phyloP scores from a whole-genome alignment of 169 alveolate species.

The Besnoitia besnoiti region DNA sequence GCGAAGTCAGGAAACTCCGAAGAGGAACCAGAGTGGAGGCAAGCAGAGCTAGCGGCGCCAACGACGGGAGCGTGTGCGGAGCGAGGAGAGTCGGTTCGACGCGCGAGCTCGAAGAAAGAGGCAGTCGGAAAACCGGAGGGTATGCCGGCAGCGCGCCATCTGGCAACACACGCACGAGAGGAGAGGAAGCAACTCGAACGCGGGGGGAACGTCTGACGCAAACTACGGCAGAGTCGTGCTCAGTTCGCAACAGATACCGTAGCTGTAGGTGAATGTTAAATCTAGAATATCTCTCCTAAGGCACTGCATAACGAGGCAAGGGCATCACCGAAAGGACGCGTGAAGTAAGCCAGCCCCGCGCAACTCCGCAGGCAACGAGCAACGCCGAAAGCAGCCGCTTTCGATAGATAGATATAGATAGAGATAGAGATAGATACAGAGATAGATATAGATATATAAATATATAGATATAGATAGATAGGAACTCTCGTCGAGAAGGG shows the following conservation, averaged over 20 bases:
- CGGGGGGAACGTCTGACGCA: neutral
- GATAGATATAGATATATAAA: neutral
- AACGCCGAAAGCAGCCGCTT: neutral
- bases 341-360: neutral
- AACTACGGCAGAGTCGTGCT: too few relatives aligned
- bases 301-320: neutral
- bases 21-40: conserved; percentile 13
- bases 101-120: neutral
- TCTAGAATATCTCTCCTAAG: too few relatives aligned
- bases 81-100: neutral
- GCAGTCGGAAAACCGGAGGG: neutral
- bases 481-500: too few relatives aligned
- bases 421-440: neutral
- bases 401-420: too few relatives aligned
- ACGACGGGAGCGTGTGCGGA: neutral
- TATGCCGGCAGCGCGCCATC: neutral
- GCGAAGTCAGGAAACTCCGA: neutral
- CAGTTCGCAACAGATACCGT: too few relatives aligned
- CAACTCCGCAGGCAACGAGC: neutral
- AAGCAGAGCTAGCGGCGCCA: neutral
- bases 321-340: neutral
- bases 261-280: too few relatives aligned
- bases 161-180: neutral
- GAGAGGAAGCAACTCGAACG: neutral
- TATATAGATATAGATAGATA: neutral